Percentiles rank a stretch among this genome's conserved stretches.
phyloP scores from a whole-genome alignment of 1,284 basidiomycete genomes.

The Apiotrichum brassicae region DNA sequence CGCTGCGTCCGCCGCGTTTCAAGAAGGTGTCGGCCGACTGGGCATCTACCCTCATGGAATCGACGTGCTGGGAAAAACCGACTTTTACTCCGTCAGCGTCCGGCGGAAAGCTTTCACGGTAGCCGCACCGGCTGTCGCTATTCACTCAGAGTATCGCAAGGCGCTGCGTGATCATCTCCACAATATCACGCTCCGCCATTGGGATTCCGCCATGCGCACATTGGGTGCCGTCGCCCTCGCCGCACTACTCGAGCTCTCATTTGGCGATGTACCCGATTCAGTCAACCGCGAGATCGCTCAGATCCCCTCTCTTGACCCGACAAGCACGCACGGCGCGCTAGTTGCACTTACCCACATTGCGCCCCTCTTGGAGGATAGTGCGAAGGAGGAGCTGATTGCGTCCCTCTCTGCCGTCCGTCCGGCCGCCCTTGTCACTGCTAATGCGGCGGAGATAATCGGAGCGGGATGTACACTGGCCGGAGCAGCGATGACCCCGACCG shows the following conservation, averaged over 20 bases:
- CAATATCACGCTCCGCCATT: constrained; percentile 72
- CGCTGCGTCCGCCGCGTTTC: constrained; percentile 95
- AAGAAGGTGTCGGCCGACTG: constrained; percentile 91
- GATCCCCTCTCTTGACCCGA: constrained; percentile 60
- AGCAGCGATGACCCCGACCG: constrained; percentile 54
- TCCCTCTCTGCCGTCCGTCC: constrained; percentile 51
- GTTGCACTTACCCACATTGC: constrained; percentile 67
- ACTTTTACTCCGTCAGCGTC: constrained; percentile 89
- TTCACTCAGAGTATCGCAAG: constrained; percentile 62
- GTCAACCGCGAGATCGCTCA: constrained; percentile 44
- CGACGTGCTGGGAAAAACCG: constrained; percentile 80
- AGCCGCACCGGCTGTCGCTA: constrained; percentile 77
- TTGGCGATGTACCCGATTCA: constrained; percentile 22
- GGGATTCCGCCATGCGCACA: constrained; percentile 76
- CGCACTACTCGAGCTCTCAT: constrained; percentile 57
- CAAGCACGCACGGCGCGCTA: constrained; percentile 76
- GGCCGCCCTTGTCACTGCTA: constrained; percentile 57
- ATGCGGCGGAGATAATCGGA: constrained; percentile 66
- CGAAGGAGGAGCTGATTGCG: constrained; percentile 29
- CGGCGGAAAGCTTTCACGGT: constrained; percentile 73
- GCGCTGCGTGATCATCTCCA: constrained; percentile 70
- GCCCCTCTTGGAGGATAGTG: constrained; percentile 37
- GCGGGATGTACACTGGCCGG: constrained; percentile 70
- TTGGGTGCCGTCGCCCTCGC: constrained; percentile 73
- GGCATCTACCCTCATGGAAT: constrained; percentile 88